phyloP scores from a whole-genome alignment of 208 protist species.

The Leishmania mexicana region DNA sequence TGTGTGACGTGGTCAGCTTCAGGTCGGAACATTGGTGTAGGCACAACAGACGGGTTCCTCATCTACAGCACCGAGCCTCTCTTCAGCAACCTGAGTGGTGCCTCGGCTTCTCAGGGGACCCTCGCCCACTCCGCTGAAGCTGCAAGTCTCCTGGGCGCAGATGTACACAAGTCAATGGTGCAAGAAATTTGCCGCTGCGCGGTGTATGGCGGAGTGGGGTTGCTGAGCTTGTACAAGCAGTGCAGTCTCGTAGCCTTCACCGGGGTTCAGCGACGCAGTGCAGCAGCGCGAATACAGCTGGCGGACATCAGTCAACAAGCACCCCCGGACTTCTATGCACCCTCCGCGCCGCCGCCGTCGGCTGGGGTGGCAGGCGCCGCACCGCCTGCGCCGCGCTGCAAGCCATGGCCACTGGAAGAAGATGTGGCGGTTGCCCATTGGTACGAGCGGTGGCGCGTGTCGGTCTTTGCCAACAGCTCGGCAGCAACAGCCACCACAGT shows the following conservation, averaged over 20 bases:
- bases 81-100: conserved; percentile 11
- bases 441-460: conserved; percentile 27
- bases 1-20: conserved; percentile 69
- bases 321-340: conserved; percentile 10
- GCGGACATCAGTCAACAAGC: conserved; percentile 28
- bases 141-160: background rate
- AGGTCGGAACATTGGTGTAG: conserved; percentile 61
- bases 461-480: conserved; percentile 23
- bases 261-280: conserved; percentile 33
- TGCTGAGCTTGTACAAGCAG: conserved; percentile 58
- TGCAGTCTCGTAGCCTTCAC: conserved; percentile 58
- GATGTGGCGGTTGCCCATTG: conserved; percentile 18
- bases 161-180: conserved; percentile 9
- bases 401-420: conserved; percentile 27
- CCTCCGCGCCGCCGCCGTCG: conserved; percentile 3
- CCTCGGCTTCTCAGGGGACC: background rate
- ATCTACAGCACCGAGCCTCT: conserved; percentile 71
- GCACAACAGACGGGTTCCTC: conserved; percentile 60
- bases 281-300: conserved; percentile 34
- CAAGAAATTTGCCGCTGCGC: conserved; percentile 48
- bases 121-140: background rate
- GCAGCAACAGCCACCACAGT: conserved; percentile 4
- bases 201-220: conserved; percentile 67
- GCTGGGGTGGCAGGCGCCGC: background rate
- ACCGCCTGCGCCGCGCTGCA: background rate